phyloP scores from a whole-genome alignment of 169 alveolate genomes.

The Eimeria acervulina region DNA sequence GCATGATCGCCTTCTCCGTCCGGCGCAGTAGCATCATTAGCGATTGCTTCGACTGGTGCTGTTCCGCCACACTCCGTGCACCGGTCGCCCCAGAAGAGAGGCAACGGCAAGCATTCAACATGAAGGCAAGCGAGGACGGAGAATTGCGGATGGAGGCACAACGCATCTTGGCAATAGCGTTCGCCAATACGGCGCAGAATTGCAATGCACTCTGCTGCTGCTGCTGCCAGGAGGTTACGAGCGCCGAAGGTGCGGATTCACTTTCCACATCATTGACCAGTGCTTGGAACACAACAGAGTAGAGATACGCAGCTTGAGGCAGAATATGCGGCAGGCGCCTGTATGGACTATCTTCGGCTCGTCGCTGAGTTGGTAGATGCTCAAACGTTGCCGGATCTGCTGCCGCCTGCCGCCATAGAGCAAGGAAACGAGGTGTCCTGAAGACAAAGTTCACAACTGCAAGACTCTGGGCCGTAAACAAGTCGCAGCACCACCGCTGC shows the following conservation, averaged over 20 bases:
- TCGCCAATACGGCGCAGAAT: conserved; percentile 5
- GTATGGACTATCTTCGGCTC: not conserved
- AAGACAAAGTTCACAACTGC: not conserved
- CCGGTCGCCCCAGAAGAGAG: not conserved
- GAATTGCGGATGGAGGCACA: not conserved
- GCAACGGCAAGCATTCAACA: conserved; percentile 60
- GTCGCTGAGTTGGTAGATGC: not conserved
- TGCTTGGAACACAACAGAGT: conserved; percentile 54
- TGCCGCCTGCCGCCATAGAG: conserved; percentile 48
- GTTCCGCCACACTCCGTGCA: not conserved
- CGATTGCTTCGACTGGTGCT: conserved; percentile 11
- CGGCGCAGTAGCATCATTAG: not conserved
- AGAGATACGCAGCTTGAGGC: conserved; percentile 36
- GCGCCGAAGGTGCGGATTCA: not conserved
- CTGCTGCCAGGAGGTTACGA: conserved; percentile 12
- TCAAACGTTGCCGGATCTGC: not conserved
- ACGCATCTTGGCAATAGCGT: conserved; percentile 13
- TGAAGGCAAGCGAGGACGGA: not conserved
- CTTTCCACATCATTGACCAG: conserved; percentile 17
- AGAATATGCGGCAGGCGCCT: not conserved
- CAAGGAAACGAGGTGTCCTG: conserved; percentile 35
- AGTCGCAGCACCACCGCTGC: not conserved
- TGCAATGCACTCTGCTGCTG: conserved; percentile 25
- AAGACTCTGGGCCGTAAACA: not conserved
- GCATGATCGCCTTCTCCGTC: conserved; percentile 18